These are phyloP conservation scores for Xylaria acuta DNA, from an alignment of 495 filamentous ascomycete species.

Conservation along the genomic window DNA sequence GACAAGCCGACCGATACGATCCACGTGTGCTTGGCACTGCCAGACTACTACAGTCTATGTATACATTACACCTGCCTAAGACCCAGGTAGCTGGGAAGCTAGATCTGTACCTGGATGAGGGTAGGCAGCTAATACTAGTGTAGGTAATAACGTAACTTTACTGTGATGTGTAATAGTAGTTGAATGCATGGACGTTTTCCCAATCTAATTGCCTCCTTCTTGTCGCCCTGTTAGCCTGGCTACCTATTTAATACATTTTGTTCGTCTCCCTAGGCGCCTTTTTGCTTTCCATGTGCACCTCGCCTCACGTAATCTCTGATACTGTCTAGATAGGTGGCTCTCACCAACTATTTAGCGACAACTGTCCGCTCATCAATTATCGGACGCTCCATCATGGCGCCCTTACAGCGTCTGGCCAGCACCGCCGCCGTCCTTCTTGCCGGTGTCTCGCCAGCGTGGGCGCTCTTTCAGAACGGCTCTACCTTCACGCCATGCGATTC, in stretches of 20 bases:
- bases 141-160: background rate
- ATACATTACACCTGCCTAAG: background rate
- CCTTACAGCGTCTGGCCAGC: conserved; percentile 18
- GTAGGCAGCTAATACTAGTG: background rate
- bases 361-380: background rate
- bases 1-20: background rate
- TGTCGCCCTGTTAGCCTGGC: background rate
- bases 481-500: conserved; percentile 56
- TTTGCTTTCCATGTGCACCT: background rate
- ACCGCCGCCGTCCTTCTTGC: conserved; percentile 36
- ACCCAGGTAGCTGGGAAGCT: conserved; percentile 1
- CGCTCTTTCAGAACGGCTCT: conserved; percentile 55
- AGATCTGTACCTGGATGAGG: conserved; percentile 14
- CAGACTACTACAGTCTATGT: background rate
- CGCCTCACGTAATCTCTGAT: background rate
- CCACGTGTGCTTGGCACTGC: background rate
- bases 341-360: background rate
- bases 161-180: conserved; percentile 10
- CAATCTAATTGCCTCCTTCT: background rate
- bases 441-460: conserved; percentile 28
- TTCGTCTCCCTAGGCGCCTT: background rate
- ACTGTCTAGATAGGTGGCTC: background rate
- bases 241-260: conserved; percentile 1
- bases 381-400: conserved; percentile 14
- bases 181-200: background rate